Conservation (phyloP, 1,284 basidiomycete species). For the Puccinia brachypodii region DNA sequence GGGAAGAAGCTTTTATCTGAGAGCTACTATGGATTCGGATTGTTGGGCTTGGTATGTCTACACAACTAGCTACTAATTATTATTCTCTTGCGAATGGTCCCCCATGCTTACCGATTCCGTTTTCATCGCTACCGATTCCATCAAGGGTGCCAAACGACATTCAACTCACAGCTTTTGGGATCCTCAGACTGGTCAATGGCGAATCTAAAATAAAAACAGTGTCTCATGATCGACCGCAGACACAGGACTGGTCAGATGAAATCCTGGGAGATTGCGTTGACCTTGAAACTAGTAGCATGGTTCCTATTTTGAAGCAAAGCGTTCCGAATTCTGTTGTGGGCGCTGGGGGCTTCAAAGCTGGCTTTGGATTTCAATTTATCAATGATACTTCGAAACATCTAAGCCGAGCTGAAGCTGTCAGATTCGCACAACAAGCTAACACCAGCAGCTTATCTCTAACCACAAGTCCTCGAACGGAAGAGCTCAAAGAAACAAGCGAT, state of each 20-base stretch:
- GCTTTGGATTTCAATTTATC: neutral
- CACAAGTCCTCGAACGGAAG: too few species aligned
- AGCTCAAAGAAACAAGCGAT: too few species aligned
- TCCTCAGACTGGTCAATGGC: conserved; percentile 16
- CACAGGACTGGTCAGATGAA: conserved; percentile 34
- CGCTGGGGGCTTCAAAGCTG: too few species aligned
- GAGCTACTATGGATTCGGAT: conserved; percentile 42
- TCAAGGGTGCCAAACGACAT: too few species aligned
- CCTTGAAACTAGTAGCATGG: conserved; percentile 21
- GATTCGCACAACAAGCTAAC: too few species aligned
- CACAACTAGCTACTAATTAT: neutral
- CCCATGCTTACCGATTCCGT: neutral
- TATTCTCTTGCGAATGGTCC: neutral
- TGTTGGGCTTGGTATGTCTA: conserved; percentile 10
- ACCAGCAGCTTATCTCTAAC: too few species aligned
- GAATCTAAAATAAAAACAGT: neutral
- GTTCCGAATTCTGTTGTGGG: neutral
- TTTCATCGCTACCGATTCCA: too few species aligned
- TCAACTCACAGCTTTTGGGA: conserved; percentile 32
- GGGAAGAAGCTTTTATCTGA: conserved; percentile 34
- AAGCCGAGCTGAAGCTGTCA: too few species aligned
- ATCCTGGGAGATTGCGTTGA: conserved; percentile 34
- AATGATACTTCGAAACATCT: too few species aligned
- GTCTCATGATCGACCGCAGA: conserved; percentile 13
- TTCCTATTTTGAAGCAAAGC: conserved; percentile 10